Conservation (phyloP, 169 alveolate genomes). For the Plasmodium gaboni region DNA sequence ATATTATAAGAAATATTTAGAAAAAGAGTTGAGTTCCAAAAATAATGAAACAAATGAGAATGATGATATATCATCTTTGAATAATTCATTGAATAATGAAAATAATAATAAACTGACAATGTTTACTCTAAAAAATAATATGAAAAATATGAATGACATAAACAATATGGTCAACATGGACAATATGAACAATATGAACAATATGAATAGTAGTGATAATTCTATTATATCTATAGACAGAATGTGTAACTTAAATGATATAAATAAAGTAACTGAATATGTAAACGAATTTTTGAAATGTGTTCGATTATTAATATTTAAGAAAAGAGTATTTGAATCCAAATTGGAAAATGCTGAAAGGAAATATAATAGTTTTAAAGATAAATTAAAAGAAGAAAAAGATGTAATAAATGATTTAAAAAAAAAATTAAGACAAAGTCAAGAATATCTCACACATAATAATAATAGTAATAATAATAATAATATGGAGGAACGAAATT, state of each 20-base stretch:
- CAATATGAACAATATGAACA: background rate
- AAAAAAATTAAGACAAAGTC: conserved; percentile 60
- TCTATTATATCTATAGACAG: background rate
- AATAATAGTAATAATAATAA: background rate
- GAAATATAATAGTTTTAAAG: conserved; percentile 53
- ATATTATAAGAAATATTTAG: conserved; percentile 49
- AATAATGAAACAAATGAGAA: background rate
- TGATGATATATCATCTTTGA: background rate
- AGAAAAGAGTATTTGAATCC: conserved; percentile 50
- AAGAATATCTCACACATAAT: conserved; percentile 11
- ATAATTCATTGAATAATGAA: conserved; percentile 3
- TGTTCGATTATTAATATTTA: conserved; percentile 38
- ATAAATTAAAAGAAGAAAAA: conserved; percentile 58
- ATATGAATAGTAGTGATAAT: conserved; percentile 1
- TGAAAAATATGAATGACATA: no score
- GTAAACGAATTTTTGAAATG: conserved; percentile 55
- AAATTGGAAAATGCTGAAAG: conserved; percentile 58
- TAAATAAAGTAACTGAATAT: conserved; percentile 36
- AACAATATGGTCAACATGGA: background rate
- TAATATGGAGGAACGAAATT: no score
- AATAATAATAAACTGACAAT: background rate
- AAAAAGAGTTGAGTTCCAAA: conserved; percentile 22
- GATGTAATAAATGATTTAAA: conserved; percentile 62
- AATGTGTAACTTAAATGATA: conserved; percentile 18
- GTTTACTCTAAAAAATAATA: background rate